These are phyloP conservation scores for Glomus cerebriforme DNA, from an alignment of 192 early-diverging fungal species.

Conservation along the genomic window DNA sequence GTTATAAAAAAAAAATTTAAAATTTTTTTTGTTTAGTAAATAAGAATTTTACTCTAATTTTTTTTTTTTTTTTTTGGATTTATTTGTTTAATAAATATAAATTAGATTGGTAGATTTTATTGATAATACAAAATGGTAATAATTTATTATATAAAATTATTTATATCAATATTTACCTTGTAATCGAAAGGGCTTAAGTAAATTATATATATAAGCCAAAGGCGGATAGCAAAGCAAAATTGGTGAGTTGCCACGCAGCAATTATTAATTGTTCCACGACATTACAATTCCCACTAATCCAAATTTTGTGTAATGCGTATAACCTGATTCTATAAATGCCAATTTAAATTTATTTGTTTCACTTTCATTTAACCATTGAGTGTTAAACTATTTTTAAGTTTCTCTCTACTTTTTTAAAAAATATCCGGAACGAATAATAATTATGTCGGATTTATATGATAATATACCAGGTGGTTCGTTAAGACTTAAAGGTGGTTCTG, in stretches of 20 bases:
- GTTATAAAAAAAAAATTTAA: too few relatives aligned
- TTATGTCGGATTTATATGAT: conserved; percentile 39
- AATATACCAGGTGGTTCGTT: conserved; percentile 60
- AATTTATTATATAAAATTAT: background rate
- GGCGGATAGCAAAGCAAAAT: background rate
- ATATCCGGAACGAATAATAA: background rate
- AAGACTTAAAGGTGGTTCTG: conserved; percentile 59
- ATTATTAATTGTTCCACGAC: background rate
- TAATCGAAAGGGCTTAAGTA: background rate
- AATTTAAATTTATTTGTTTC: background rate
- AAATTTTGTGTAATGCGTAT: background rate
- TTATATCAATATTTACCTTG: background rate
- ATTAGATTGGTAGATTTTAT: background rate
- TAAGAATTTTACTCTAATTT: background rate
- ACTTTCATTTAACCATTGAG: too few relatives aligned
- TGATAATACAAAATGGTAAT: too few relatives aligned
- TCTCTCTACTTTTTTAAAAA: too few relatives aligned
- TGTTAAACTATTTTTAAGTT: too few relatives aligned
- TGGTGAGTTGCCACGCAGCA: background rate
- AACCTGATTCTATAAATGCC: background rate
- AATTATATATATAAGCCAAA: background rate
- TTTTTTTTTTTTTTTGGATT: too few relatives aligned
- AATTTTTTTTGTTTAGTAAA: background rate
- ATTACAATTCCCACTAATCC: background rate
- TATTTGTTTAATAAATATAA: conserved; percentile 1